Evolutionary conservation across 1,139 yeast species (phyloP), one percentile per base, ranked within the genome.

Genomic region (Kurtzmaniella quercitrusa): DNA sequence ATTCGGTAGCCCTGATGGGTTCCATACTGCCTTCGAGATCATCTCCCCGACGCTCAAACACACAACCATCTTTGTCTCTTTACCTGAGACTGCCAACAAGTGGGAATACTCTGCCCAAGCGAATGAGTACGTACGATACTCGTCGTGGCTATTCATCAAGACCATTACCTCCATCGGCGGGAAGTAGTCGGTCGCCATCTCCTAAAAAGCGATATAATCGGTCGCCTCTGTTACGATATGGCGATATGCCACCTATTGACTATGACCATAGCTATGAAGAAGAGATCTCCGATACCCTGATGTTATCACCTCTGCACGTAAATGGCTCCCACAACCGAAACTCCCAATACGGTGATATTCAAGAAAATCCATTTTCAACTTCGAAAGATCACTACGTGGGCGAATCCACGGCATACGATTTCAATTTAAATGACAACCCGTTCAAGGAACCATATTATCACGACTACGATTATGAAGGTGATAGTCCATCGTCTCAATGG

Each of bases 151-250:
- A 11, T 9, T 26, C 30, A 26, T 20, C 17, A n/a, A 34, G 32
- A 12, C 26, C 17, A 32, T 26, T 41, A 8, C 33, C 33, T 15
- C 33, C 45, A 33, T 43, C 50, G 12, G 39, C 44, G 19, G 39
- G 52, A 11, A 39, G 49, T 42, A 59, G 65, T 44, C 47, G 66
- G 32, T 63, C 71, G 0, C 66, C 70, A 0, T 65, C 72, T 3
- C 71, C 72, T 0, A 57, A 51, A 28, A 61, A 60, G 45, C 5
- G 40, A 3, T 47, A 45, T 33, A 47, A 48, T 11, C 41, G 51
- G 14, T 52, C 59, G 5, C 55, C 60, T 2, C 47, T 59, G n/a
- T 33, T 46, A 16, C 17, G 45, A 22, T 49, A 50, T 21, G 38
- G 22, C 34, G 38, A 21, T 19, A 34, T 8, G 26, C 22, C 38